Evolutionary conservation across 345 rosid genomes (phyloP).

Genomic region (Salix dunnii): DNA sequence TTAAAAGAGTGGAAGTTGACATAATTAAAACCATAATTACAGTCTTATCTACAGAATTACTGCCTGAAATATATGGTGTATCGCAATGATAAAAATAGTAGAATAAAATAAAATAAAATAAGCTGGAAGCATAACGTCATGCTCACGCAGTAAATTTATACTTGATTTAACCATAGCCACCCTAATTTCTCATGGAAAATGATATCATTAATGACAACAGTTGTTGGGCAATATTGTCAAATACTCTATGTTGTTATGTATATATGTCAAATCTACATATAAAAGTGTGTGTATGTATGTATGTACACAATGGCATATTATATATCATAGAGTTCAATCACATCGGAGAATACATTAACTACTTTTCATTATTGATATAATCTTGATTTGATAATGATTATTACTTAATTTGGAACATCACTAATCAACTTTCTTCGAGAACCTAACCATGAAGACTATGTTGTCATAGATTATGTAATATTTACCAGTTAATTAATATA

Average conservation of each 20-base stretch:
- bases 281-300: too few species aligned
- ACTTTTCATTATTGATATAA: background rate
- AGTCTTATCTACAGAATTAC: background rate
- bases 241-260: too few species aligned
- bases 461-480: too few species aligned
- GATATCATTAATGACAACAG: background rate
- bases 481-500: too few species aligned
- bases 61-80: too few species aligned
- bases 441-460: too few species aligned
- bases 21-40: conserved; percentile 16
- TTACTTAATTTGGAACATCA: too few species aligned
- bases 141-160: background rate
- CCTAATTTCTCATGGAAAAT: background rate
- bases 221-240: background rate
- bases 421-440: too few species aligned
- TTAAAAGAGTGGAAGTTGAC: conserved; percentile 13
- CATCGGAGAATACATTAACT: background rate
- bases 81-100: background rate
- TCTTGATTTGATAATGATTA: background rate
- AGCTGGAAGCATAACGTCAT: background rate
- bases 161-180: background rate
- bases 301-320: background rate
- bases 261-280: too few species aligned
- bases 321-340: background rate
- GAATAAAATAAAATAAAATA: too few species aligned